Conservation (phyloP, 495 filamentous ascomycete genomes). For the Aspergillus steynii region DNA sequence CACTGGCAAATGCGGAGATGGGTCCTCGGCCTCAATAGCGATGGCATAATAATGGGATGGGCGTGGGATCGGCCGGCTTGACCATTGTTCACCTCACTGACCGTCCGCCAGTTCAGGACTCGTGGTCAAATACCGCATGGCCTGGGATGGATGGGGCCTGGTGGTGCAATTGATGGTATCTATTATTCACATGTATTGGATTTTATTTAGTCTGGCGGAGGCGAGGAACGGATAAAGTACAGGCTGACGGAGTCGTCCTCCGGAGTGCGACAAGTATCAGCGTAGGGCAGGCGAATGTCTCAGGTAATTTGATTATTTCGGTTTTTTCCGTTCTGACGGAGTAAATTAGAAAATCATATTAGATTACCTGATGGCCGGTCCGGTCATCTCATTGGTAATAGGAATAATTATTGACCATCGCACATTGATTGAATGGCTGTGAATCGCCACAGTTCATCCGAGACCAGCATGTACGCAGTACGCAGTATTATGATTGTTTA, state of each 20-base stretch:
- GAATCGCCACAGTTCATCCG: conserved; percentile 11
- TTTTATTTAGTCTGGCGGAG: not conserved
- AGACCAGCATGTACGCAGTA: not conserved
- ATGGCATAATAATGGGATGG: not conserved
- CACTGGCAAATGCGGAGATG: conserved; percentile 3
- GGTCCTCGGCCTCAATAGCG: not conserved
- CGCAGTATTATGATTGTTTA: not conserved
- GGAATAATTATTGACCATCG: not conserved
- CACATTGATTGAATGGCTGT: conserved; percentile 3
- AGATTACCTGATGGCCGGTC: not conserved
- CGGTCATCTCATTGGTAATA: not conserved
- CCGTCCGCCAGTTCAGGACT: not conserved
- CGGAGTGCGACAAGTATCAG: not conserved
- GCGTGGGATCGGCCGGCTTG: conserved; percentile 6
- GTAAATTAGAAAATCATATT: not conserved
- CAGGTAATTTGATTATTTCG: not conserved
- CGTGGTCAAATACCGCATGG: conserved; percentile 7
- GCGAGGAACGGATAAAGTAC: no score
- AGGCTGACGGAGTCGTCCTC: not conserved
- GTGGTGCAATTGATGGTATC: not conserved
- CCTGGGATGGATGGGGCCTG: not conserved
- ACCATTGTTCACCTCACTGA: not conserved
- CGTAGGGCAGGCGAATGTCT: not conserved
- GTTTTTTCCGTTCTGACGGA: not conserved
- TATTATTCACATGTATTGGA: conserved; percentile 5